Conservation (phyloP, 768 basidiomycete genomes). For the Phylloporus rhodoxanthus region DNA sequence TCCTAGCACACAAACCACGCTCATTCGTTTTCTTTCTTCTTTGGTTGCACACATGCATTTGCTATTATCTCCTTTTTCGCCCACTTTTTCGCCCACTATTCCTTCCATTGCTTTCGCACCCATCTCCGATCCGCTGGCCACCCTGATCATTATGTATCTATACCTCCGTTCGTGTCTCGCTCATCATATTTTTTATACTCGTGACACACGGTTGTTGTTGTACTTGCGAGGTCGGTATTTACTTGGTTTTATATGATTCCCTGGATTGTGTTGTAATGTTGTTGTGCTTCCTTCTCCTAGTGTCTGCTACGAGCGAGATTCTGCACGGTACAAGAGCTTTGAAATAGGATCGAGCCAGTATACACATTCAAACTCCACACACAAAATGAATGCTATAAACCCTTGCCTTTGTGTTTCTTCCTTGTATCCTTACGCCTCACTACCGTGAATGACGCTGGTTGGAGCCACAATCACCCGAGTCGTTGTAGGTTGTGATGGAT, state of each 20-base stretch:
- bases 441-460: not conserved
- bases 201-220: not conserved
- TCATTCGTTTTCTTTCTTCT: not conserved
- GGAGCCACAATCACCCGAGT: not conserved
- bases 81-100: not conserved
- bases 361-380: too few species aligned
- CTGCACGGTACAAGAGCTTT: not conserved
- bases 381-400: not conserved
- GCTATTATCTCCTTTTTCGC: not conserved
- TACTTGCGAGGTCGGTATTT: not conserved
- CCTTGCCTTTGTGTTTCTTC: not conserved
- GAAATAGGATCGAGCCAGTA: too few species aligned
- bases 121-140: not conserved
- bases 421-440: not conserved
- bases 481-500: constrained; percentile 6
- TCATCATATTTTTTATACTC: not conserved
- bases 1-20: not conserved
- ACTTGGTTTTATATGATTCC: not conserved
- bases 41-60: not conserved
- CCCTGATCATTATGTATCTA: not conserved
- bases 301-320: too few species aligned
- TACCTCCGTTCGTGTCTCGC: not conserved
- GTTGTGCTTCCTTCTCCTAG: too few species aligned
- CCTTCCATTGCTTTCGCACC: not conserved
- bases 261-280: constrained; percentile 5